A percentile compares a stretch with the other conserved stretches of the same genome.
phyloP scores from a whole-genome alignment of 2,329 filamentous ascomycete species.

The Ophiostoma sp. region DNA sequence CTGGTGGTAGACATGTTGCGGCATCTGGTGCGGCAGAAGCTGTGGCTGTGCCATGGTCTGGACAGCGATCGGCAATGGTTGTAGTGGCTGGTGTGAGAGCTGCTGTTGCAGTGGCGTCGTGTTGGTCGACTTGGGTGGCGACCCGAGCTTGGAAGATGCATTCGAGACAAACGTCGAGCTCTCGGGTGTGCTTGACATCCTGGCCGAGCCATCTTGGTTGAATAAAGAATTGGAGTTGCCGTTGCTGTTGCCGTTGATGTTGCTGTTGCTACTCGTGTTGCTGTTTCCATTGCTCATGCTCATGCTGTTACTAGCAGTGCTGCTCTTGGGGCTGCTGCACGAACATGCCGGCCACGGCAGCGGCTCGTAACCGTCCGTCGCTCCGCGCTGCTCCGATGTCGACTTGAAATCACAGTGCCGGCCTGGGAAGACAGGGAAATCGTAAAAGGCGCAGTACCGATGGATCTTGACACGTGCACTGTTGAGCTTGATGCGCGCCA shows the following conservation, averaged over 20 bases:
- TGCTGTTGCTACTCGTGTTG: background rate
- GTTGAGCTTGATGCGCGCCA: constrained; percentile 48
- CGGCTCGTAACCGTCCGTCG: constrained; percentile 31
- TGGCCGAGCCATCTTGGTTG: background rate
- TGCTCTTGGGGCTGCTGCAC: constrained; percentile 30
- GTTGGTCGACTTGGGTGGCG: constrained; percentile 8
- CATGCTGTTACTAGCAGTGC: constrained; percentile 12
- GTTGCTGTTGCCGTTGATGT: background rate
- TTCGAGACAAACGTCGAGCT: constrained; percentile 15
- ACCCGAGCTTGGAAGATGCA: background rate
- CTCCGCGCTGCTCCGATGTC: constrained; percentile 28
- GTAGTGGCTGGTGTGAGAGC: background rate
- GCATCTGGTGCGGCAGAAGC: background rate
- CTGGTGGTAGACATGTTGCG: constrained; percentile 5
- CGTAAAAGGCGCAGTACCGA: constrained; percentile 48
- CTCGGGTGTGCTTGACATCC: constrained; percentile 14
- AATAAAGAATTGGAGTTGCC: background rate
- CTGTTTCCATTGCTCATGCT: background rate
- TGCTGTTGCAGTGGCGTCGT: constrained; percentile 11
- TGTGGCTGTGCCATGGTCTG: background rate
- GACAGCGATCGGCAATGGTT: background rate
- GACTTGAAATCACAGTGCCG: constrained; percentile 47
- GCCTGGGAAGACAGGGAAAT: constrained; percentile 45
- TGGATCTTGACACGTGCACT: constrained; percentile 50
- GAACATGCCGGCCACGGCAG: constrained; percentile 35